These are phyloP conservation scores for Suillus ampliporus DNA, from an alignment of 768 basidiomycete species.

Conservation along the genomic window DNA sequence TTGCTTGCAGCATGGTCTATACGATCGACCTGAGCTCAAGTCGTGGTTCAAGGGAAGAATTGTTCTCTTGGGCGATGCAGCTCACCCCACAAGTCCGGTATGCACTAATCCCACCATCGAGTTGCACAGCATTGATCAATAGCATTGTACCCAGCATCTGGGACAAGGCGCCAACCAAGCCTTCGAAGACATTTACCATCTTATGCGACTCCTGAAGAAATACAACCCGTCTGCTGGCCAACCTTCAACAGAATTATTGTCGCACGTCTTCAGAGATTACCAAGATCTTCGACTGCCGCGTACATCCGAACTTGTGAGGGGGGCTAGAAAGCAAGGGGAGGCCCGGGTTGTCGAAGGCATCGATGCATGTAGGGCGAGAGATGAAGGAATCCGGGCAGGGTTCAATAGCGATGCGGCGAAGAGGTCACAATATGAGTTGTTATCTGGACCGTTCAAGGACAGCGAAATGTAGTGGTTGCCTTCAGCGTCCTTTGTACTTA, in stretches of 20 bases:
- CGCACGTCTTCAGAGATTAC: constrained; percentile 38
- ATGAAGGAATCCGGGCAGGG: constrained; percentile 28
- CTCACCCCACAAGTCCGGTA: constrained; percentile 52
- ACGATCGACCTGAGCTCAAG: constrained; percentile 47
- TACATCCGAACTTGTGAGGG: constrained; percentile 41
- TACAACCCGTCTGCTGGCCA: constrained; percentile 34
- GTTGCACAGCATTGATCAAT: not conserved
- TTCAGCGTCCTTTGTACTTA: too few species aligned
- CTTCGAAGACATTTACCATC: constrained; percentile 46
- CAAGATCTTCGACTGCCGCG: constrained; percentile 42
- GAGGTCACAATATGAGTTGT: not conserved
- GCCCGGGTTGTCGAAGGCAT: constrained; percentile 40
- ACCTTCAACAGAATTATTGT: constrained; percentile 36
- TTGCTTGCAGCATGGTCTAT: constrained; percentile 43
- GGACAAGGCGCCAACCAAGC: constrained; percentile 55
- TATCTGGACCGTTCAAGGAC: constrained; percentile 15
- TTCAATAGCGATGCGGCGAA: constrained; percentile 2
- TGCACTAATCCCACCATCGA: constrained; percentile 21
- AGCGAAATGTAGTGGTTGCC: constrained; percentile 13
- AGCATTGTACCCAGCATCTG: constrained; percentile 39
- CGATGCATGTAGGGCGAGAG: constrained; percentile 36
- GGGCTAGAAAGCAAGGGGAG: constrained; percentile 43
- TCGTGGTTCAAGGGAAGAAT: constrained; percentile 49
- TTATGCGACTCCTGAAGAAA: constrained; percentile 39
- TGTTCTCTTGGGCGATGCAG: constrained; percentile 50